Evolutionary conservation across 495 filamentous ascomycete genomes (phyloP), one percentile per base, ranked within the genome.

Genomic region (Choiromyces venosus): DNA sequence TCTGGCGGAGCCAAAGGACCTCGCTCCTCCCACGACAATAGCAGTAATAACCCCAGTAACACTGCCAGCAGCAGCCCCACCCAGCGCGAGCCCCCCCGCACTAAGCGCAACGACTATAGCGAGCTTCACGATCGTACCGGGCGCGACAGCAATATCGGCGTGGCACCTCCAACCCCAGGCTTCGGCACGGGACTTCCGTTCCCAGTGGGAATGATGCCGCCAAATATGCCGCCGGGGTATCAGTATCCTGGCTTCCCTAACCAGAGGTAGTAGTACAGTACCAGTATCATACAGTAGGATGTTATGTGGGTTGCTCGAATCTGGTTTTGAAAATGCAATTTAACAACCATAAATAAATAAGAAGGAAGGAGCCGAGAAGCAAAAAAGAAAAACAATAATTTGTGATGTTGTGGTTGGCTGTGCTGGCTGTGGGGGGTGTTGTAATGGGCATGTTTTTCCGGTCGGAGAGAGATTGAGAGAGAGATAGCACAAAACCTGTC

Each of bases 171-270:
- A 61, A 81, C 79, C 19, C 79, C 79, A 42, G 79, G 79, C 10
- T 81, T 81, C 61, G 79, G 79, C 40, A 78, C 79, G 40, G 79
- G 79, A 33, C 76, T 81, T 18, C 79, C 79, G 36, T 79, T 81
- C 52, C 65, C 73, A 9, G 77, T 80, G 74, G 74, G 71, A 36
- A 71, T 80, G 72, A 77, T 80, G 74, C 70, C 75, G 21, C 75
- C 75, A 64, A 77, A 77, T 29, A 77, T 77, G 75, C 75, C 75
- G 40, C 70, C 74, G 37, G 75, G 75, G 66, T 77, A 76, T 21
- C 75, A 77, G 69, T 77, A 76, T 44, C 75, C 75, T 10, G 75
- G 75, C 4, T 77, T 77, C 19, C 75, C 75, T 21, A 77, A 74
- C 33, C 75, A 77, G 66, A 64, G 52, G 52, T 61, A 61, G 25